Evolutionary conservation across 2,329 filamentous ascomycete species (phyloP), one percentile per base, ranked within the genome.

Genomic region (Cadophora malorum): DNA sequence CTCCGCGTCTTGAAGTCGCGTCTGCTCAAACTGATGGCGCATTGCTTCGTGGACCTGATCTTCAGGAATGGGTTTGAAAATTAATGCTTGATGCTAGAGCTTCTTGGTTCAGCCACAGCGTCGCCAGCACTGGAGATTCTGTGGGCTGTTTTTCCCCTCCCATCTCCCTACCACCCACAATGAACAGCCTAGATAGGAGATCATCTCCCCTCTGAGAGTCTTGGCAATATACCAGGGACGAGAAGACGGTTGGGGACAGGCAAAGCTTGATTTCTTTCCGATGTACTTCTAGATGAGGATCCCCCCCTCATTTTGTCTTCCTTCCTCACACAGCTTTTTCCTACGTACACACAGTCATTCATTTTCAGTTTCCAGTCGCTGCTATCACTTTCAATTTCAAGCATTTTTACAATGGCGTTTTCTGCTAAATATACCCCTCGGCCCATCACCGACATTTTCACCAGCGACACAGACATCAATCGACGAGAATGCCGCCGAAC

Each of bases 381-480:
- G 21, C 31, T 10, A 45, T 19, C 53, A 33, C 52, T 38, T 38
- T 14, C 35, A 38, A 38, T 38, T 28, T 38, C 35, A 58, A 21
- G 28, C 31, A 58, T 45, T 45, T 21, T 52, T 63, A 68, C 21
- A 53, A 74, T 73, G 71, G 65, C 68, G 28, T 69, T 58, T 58
- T 72, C 71, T 55, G 59, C 64, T 23, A 59, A 56, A 64, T 74
- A 72, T 50, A 70, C 67, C 35, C 50, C 38, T 16, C 81, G 83
- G 74, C 86, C 86, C 25, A 76, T 83, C 50, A 88, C 86, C 63
- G 86, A 88, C 76, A 80, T 88, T 76, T 88, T 90, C 79, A 91
- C 88, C 63, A 80, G 78, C 71, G 89, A 91, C 76, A 91, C 88
- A 52, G 86, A 88, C 75, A 90, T 92, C 78, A 88, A 93, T 79